Evolutionary conservation across 192 early-diverging fungal species (phyloP).

Genomic region (Rhizophagus sp.): DNA sequence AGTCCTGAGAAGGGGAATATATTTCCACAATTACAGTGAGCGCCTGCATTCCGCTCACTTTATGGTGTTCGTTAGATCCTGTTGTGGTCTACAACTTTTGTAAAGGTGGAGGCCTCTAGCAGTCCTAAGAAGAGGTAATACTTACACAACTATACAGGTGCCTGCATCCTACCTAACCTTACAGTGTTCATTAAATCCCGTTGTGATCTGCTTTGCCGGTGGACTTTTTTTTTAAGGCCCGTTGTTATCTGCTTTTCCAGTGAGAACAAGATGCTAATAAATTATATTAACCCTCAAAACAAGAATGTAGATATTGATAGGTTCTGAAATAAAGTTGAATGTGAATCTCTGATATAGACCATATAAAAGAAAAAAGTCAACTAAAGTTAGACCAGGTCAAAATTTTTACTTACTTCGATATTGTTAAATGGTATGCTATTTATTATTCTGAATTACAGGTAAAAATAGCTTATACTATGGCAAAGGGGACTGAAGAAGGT

Average conservation of each 20-base stretch:
- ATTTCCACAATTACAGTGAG: slow-evolving; percentile 29
- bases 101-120: slow-evolving; percentile 14
- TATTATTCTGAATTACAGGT: slow-evolving; percentile 12
- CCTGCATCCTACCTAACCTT: slow-evolving; percentile 19
- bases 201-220: slow-evolving; percentile 21
- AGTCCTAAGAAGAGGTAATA: slow-evolving; percentile 30
- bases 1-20: slow-evolving; percentile 29
- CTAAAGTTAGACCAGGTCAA: slow-evolving; percentile 14
- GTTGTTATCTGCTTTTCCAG: slow-evolving; percentile 24
- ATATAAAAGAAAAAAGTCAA: slow-evolving; percentile 15
- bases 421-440: slow-evolving; percentile 5
- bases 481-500: slow-evolving; percentile 1
- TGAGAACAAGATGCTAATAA: slow-evolving; percentile 5
- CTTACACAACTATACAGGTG: slow-evolving; percentile 28
- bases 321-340: slow-evolving; percentile 28
- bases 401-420: background rate
- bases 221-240: background rate
- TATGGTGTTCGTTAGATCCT: slow-evolving; percentile 35
- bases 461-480: background rate
- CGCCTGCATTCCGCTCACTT: slow-evolving; percentile 31
- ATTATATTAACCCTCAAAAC: slow-evolving; percentile 24
- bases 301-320: slow-evolving; percentile 24
- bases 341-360: slow-evolving; percentile 12
- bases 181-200: slow-evolving; percentile 33
- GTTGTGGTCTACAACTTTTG: slow-evolving; percentile 21